Evolutionary conservation across 441 rosid species (phyloP).

Genomic region (Daphne laureola): DNA sequence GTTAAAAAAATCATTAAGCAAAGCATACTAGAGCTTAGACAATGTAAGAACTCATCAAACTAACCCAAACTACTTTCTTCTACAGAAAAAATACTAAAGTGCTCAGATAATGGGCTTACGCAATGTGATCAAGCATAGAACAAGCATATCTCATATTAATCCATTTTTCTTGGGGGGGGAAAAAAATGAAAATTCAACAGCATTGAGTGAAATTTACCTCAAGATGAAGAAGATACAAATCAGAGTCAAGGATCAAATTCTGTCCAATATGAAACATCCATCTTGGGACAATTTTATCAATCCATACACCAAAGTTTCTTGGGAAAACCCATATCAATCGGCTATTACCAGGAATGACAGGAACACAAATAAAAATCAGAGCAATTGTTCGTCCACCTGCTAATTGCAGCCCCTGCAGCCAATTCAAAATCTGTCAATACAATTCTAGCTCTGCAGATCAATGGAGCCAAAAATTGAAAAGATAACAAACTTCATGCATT

Average conservation of each 20-base stretch:
- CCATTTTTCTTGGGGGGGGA: not conserved
- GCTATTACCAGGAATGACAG: conserved; percentile 85
- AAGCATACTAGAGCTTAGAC: too few species aligned
- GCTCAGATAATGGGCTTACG: not conserved
- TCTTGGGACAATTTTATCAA: conserved; percentile 69
- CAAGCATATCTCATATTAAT: not conserved
- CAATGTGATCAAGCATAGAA: too few species aligned
- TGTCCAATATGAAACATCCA: conserved; percentile 76
- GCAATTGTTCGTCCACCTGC: conserved; percentile 28
- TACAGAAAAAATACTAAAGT: not conserved
- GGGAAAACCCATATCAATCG: conserved; percentile 85
- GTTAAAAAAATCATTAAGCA: too few species aligned
- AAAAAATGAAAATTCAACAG: not conserved
- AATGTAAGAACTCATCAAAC: too few species aligned
- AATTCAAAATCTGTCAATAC: too few species aligned
- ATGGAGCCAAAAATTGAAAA: too few species aligned
- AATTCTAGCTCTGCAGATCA: too few species aligned
- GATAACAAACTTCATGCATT: not conserved
- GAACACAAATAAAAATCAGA: conserved; percentile 72
- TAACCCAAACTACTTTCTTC: too few species aligned
- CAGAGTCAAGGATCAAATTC: conserved; percentile 81
- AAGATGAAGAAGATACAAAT: conserved; percentile 73
- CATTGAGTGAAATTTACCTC: conserved; percentile 39
- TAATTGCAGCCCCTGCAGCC: conserved; percentile 20
- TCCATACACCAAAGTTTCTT: conserved; percentile 54